Evolutionary conservation across 2,329 filamentous ascomycete species (phyloP).

Genomic region (Plectosphaerella plurivora): DNA sequence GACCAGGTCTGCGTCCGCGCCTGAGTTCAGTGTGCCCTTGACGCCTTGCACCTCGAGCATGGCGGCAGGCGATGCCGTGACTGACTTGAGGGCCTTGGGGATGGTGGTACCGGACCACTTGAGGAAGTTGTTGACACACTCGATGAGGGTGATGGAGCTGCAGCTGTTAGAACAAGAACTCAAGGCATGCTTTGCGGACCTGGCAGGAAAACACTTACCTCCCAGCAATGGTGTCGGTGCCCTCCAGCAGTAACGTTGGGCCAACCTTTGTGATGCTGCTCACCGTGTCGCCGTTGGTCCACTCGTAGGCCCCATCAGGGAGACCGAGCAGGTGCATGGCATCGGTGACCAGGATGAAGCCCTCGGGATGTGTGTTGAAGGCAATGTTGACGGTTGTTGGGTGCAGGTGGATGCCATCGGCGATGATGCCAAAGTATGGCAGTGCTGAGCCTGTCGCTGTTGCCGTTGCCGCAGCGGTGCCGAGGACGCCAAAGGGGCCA

Average conservation of each 20-base stretch:
- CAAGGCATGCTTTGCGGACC: too few species aligned
- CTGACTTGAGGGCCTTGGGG: slow-evolving; percentile 64
- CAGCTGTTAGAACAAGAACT: slow-evolving; percentile 1
- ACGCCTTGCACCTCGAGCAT: slow-evolving; percentile 65
- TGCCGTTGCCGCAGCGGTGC: slow-evolving; percentile 48
- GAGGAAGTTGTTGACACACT: slow-evolving; percentile 79
- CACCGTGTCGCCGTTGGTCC: slow-evolving; percentile 67
- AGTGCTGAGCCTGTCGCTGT: slow-evolving; percentile 30
- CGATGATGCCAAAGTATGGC: slow-evolving; percentile 85
- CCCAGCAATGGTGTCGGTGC: slow-evolving; percentile 74
- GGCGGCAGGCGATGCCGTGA: slow-evolving; percentile 70
- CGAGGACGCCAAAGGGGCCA: slow-evolving; percentile 82
- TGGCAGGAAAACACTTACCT: slow-evolving; percentile 42
- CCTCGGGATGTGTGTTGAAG: slow-evolving; percentile 77
- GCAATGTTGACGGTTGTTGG: slow-evolving; percentile 86
- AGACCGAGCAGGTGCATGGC: slow-evolving; percentile 85
- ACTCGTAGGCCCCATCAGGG: slow-evolving; percentile 78
- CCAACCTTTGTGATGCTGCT: slow-evolving; percentile 67
- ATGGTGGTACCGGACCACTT: slow-evolving; percentile 67
- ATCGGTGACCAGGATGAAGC: slow-evolving; percentile 86
- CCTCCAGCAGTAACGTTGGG: slow-evolving; percentile 68
- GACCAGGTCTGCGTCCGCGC: slow-evolving; percentile 65
- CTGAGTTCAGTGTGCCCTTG: slow-evolving; percentile 63
- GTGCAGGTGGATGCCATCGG: slow-evolving; percentile 86
- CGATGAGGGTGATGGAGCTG: slow-evolving; percentile 68